Percentiles rank a stretch among this genome's conserved stretches.
phyloP scores from a whole-genome alignment of 2,329 filamentous ascomycete genomes.

The Ophiocordyceps robertsii region DNA sequence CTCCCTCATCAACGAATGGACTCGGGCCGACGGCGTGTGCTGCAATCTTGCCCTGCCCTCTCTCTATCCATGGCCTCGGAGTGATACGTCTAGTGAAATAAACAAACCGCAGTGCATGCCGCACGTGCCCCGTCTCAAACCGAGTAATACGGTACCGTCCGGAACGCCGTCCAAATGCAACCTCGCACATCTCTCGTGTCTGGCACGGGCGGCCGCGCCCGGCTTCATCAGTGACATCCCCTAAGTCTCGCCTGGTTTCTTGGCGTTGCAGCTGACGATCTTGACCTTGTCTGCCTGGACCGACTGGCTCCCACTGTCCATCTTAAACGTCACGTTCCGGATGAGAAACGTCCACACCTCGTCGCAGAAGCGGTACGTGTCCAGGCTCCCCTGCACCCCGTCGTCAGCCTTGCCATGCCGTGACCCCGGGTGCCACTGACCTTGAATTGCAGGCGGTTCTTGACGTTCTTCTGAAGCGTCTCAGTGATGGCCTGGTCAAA shows the following conservation, averaged over 20 bases:
- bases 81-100: too few relatives aligned
- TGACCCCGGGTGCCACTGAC: conserved; percentile 27
- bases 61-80: too few relatives aligned
- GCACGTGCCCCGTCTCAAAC: background rate
- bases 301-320: conserved; percentile 63
- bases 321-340: conserved; percentile 97
- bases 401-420: background rate
- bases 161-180: background rate
- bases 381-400: conserved; percentile 73
- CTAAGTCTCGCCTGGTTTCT: conserved; percentile 38
- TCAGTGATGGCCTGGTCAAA: conserved; percentile 92
- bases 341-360: conserved; percentile 99
- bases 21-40: too few relatives aligned
- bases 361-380: conserved; percentile 98
- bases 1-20: too few relatives aligned
- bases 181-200: background rate
- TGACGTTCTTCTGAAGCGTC: conserved; percentile 82
- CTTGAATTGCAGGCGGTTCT: conserved; percentile 88
- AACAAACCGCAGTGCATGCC: background rate
- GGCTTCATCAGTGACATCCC: background rate
- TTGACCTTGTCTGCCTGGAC: conserved; percentile 87
- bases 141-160: background rate
- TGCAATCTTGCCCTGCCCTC: too few relatives aligned
- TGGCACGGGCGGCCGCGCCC: background rate
- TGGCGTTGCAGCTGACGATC: conserved; percentile 96